phyloP scores from a whole-genome alignment of 1,284 basidiomycete species.

The Heliocybe sulcata region DNA sequence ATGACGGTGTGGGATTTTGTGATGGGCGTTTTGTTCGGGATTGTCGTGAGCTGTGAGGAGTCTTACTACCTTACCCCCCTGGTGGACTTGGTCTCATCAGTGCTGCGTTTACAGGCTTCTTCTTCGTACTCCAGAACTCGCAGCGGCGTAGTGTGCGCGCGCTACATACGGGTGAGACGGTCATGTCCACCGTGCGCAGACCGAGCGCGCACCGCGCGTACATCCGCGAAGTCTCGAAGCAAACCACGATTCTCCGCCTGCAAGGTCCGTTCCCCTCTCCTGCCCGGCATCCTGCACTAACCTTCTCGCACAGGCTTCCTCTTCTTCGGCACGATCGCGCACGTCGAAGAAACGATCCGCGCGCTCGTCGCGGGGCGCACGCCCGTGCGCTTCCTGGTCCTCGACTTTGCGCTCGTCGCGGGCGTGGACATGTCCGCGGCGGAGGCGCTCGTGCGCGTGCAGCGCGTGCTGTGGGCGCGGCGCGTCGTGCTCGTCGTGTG shows the following conservation, averaged over 20 bases:
- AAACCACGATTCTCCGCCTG: slow-evolving; percentile 85
- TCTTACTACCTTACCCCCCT: background rate
- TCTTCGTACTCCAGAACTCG: slow-evolving; percentile 95
- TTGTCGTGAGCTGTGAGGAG: slow-evolving; percentile 78
- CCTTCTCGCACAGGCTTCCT: slow-evolving; percentile 54
- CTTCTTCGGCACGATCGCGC: slow-evolving; percentile 93
- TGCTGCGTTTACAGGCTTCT: slow-evolving; percentile 59
- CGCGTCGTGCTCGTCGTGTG: slow-evolving; percentile 86
- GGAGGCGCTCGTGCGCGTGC: slow-evolving; percentile 91
- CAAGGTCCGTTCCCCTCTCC: slow-evolving; percentile 48
- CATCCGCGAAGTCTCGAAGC: slow-evolving; percentile 84
- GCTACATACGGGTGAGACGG: slow-evolving; percentile 71
- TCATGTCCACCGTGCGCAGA: slow-evolving; percentile 87
- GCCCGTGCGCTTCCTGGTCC: slow-evolving; percentile 85
- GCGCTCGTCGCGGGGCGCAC: slow-evolving; percentile 69
- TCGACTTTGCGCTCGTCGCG: slow-evolving; percentile 81
- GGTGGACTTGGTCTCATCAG: background rate
- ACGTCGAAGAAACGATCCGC: slow-evolving; percentile 80
- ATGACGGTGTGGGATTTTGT: slow-evolving; percentile 97
- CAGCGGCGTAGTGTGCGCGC: slow-evolving; percentile 78
- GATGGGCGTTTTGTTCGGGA: slow-evolving; percentile 88
- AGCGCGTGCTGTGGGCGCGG: slow-evolving; percentile 74
- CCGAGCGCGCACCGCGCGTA: slow-evolving; percentile 87
- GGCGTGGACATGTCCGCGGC: slow-evolving; percentile 95
- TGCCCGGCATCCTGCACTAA: background rate